Percentiles rank a stretch among this genome's conserved stretches.
Conservation (phyloP, 2,329 filamentous ascomycete species). For the Colletotrichum scovillei region DNA sequence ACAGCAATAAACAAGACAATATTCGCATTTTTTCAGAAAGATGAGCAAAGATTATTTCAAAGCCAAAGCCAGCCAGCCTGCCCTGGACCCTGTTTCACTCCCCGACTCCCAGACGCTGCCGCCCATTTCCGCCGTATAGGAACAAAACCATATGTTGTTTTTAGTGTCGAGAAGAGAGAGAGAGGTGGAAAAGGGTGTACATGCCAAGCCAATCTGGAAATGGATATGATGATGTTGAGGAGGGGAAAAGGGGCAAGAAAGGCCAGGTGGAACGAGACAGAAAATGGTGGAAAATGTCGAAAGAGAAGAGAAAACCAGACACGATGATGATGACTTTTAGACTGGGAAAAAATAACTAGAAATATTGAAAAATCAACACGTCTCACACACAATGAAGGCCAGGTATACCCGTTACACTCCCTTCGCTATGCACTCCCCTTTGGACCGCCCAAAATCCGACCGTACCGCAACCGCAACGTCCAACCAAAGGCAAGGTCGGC, state of each 20-base stretch:
- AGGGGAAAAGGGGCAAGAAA: neutral
- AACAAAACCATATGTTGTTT: constrained; percentile 24
- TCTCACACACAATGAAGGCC: constrained; percentile 49
- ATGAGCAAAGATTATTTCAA: constrained; percentile 11
- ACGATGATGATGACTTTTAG: constrained; percentile 22
- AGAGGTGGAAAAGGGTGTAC: constrained; percentile 9
- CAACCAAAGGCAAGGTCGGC: constrained; percentile 36
- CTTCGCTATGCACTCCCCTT: constrained; percentile 53
- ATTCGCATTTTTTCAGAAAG: constrained; percentile 15
- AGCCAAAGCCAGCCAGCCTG: constrained; percentile 30
- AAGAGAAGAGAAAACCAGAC: neutral
- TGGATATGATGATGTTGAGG: neutral
- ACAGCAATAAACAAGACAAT: too few relatives aligned
- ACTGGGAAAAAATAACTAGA: constrained; percentile 13
- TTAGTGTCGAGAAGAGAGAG: constrained; percentile 24
- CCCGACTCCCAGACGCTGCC: constrained; percentile 39
- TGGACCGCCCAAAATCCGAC: constrained; percentile 34
- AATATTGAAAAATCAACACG: constrained; percentile 29
- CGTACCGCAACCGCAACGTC: constrained; percentile 45
- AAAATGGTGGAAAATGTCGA: neutral
- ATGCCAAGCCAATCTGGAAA: constrained; percentile 25
- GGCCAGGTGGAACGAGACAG: neutral
- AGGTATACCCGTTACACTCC: constrained; percentile 54
- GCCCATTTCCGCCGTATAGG: constrained; percentile 34
- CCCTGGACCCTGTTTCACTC: constrained; percentile 34